Conservation (phyloP, 2,329 filamentous ascomycete genomes). For the Colletotrichum musae region DNA sequence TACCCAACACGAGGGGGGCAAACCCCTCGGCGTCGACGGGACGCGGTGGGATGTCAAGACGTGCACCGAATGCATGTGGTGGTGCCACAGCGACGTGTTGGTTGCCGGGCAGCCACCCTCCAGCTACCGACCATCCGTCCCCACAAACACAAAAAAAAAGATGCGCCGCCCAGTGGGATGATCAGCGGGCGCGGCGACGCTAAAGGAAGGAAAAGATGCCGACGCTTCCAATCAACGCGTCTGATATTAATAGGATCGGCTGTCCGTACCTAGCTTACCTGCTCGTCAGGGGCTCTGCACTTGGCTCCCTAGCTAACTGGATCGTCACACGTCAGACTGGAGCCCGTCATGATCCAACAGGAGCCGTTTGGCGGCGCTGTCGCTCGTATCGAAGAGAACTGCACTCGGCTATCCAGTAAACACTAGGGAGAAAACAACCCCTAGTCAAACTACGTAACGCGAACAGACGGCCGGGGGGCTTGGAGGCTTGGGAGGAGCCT, state of each 20-base stretch:
- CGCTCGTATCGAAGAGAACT: constrained; percentile 10
- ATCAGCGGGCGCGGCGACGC: constrained; percentile 13
- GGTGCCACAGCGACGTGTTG: constrained; percentile 24
- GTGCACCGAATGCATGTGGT: background rate
- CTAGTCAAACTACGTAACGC: background rate
- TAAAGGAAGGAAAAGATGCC: background rate
- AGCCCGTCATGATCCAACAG: constrained; percentile 16
- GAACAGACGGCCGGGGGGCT: background rate
- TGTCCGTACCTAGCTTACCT: too few relatives aligned
- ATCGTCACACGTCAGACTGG: constrained; percentile 39
- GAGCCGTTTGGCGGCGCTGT: background rate
- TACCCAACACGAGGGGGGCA: background rate
- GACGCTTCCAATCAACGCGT: constrained; percentile 16
- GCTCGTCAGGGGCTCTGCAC: too few relatives aligned
- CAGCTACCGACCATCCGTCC: background rate
- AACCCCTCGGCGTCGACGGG: background rate
- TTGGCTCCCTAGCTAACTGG: too few relatives aligned
- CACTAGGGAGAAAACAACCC: background rate
- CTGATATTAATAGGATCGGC: constrained; percentile 30
- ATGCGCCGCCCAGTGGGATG: constrained; percentile 19
- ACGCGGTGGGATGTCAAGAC: background rate
- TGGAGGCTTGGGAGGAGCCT: background rate
- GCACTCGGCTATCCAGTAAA: background rate
- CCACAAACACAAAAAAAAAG: background rate
- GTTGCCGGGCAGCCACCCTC: constrained; percentile 29